Percentiles rank a stretch among this genome's conserved stretches.
phyloP scores from a whole-genome alignment of 495 filamentous ascomycete species.

The Penicillium roqueforti region DNA sequence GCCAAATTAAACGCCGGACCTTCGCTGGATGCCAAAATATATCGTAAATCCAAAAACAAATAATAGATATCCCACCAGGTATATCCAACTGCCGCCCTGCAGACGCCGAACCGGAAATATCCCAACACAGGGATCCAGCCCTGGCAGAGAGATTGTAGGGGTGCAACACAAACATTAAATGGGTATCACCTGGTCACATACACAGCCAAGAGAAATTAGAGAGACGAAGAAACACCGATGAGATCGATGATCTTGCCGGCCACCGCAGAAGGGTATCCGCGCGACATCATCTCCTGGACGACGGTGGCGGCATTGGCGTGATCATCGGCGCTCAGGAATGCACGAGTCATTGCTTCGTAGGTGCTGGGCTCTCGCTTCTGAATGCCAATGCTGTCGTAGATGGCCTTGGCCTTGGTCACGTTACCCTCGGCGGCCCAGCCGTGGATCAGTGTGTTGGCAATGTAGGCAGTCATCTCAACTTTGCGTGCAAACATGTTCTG shows the following conservation, averaged over 20 bases:
- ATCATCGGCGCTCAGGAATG: conserved; percentile 80
- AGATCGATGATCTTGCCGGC: conserved; percentile 88
- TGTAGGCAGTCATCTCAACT: conserved; percentile 91
- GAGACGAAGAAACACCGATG: conserved; percentile 52
- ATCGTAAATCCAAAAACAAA: conserved; percentile 18
- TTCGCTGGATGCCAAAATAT: conserved; percentile 35
- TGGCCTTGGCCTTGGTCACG: conserved; percentile 68
- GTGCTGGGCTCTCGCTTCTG: conserved; percentile 90
- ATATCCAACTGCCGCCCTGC: conserved; percentile 30
- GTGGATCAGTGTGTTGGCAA: conserved; percentile 98
- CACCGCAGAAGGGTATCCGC: conserved; percentile 89
- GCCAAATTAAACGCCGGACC: conserved; percentile 27
- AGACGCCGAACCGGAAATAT: conserved; percentile 31
- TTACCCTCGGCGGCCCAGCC: conserved; percentile 88
- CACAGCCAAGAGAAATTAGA: conserved; percentile 23
- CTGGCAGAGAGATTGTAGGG: conserved; percentile 27
- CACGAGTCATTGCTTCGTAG: conserved; percentile 98
- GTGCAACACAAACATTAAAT: conserved; percentile 21
- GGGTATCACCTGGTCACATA: conserved; percentile 20
- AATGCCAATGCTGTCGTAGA: conserved; percentile 70
- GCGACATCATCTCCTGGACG: conserved; percentile 83
- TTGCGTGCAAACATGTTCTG: conserved; percentile 63
- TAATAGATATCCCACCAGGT: conserved; percentile 18
- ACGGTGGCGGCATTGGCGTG: conserved; percentile 66
- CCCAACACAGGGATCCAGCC: conserved; percentile 40